phyloP scores from a whole-genome alignment of 2,329 filamentous ascomycete genomes.

The Magnaporthiopsis rhizophila region DNA sequence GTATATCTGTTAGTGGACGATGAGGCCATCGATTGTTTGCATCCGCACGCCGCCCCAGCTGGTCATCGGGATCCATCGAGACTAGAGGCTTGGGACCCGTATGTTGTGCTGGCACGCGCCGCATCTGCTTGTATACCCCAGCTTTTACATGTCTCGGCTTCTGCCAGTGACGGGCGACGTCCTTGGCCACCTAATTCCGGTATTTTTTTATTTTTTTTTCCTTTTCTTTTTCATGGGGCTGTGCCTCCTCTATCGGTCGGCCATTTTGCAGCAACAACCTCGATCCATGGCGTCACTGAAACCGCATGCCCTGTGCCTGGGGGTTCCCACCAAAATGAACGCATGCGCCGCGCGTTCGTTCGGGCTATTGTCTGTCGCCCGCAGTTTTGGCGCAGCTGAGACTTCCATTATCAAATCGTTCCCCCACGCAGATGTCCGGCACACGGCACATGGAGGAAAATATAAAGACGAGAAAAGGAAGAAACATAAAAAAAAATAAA shows the following conservation, averaged over 20 bases:
- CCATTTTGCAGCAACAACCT: background rate
- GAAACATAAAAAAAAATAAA: too few relatives aligned
- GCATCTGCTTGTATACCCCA: background rate
- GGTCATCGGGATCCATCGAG: background rate
- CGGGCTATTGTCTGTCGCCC: too few relatives aligned
- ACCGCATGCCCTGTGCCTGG: background rate
- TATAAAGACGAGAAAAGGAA: too few relatives aligned
- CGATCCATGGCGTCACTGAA: background rate
- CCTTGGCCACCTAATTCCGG: background rate
- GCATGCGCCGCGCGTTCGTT: background rate
- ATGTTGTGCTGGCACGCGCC: background rate
- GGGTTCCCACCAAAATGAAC: too few relatives aligned
- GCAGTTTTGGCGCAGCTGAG: too few relatives aligned
- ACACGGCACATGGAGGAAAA: too few relatives aligned
- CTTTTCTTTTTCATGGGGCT: background rate
- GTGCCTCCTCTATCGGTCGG: background rate
- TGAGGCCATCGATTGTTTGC: background rate
- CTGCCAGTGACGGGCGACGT: background rate
- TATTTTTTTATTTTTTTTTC: background rate
- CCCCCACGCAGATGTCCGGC: too few relatives aligned
- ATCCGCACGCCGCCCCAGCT: background rate
- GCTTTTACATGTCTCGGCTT: background rate
- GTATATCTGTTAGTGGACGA: background rate
- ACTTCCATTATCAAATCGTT: too few relatives aligned
- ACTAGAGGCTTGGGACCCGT: background rate